Conservation (phyloP, 768 basidiomycete species). For the Suillus hirtellus region DNA sequence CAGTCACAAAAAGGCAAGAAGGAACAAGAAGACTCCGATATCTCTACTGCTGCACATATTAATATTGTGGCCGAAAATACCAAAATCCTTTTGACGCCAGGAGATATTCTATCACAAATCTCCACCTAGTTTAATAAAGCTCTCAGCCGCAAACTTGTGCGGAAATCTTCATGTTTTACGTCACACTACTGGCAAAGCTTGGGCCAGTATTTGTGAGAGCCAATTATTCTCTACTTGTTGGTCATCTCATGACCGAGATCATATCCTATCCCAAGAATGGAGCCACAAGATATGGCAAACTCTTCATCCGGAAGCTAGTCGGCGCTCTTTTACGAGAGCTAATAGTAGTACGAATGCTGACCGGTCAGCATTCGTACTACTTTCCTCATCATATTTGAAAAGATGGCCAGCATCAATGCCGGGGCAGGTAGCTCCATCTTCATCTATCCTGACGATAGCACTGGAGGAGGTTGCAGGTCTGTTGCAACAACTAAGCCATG, state of each 20-base stretch:
- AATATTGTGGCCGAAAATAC: conserved; percentile 49
- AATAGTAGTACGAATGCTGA: conserved; percentile 84
- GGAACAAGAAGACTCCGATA: conserved; percentile 60
- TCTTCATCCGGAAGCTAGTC: conserved; percentile 72
- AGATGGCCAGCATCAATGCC: conserved; percentile 94
- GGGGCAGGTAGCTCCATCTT: conserved; percentile 70
- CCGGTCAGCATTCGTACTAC: conserved; percentile 58
- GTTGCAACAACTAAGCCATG: conserved; percentile 87
- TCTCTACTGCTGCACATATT: conserved; percentile 39
- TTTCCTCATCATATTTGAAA: conserved; percentile 79
- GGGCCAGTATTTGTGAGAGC: conserved; percentile 77
- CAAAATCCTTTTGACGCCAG: conserved; percentile 68
- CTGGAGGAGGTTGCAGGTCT: conserved; percentile 85
- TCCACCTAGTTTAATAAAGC: conserved; percentile 81
- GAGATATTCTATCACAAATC: conserved; percentile 79
- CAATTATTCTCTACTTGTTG: conserved; percentile 78
- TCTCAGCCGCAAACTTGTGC: conserved; percentile 69
- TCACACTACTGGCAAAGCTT: conserved; percentile 70
- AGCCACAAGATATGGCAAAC: conserved; percentile 66
- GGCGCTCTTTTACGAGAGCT: conserved; percentile 81
- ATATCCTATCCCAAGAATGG: conserved; percentile 58
- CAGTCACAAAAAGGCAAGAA: conserved; percentile 62
- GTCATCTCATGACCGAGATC: conserved; percentile 79
- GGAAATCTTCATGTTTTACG: conserved; percentile 88
- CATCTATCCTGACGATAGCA: conserved; percentile 68